Evolutionary conservation across 1,139 yeast genomes (phyloP).

Genomic region (Lodderomyces orthopsilosis): DNA sequence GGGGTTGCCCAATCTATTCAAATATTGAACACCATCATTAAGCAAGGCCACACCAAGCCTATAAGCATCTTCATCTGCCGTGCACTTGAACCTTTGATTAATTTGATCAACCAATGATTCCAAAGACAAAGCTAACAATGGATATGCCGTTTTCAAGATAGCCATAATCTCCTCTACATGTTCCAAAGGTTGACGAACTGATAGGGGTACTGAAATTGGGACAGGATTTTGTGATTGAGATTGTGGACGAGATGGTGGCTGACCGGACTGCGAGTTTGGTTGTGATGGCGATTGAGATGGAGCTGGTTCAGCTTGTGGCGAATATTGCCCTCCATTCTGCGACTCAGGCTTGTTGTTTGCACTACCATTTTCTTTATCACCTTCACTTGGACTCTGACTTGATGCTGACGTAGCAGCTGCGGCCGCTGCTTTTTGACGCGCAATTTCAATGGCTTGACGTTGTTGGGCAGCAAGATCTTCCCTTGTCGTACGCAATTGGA

Average conservation of each 20-base stretch:
- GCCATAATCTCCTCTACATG: conserved; percentile 95
- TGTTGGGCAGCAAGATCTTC: conserved; percentile 91
- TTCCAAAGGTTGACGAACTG: conserved; percentile 78
- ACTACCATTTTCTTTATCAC: conserved; percentile 3
- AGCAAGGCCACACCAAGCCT: conserved; percentile 87
- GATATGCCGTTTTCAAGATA: conserved; percentile 92
- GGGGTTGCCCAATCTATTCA: conserved; percentile 81
- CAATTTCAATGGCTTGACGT: conserved; percentile 66
- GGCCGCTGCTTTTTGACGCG: conserved; percentile 21
- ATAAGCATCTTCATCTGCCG: conserved; percentile 95
- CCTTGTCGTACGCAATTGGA: conserved; percentile 90
- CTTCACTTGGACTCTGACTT: conserved; percentile 5
- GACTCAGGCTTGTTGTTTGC: conserved; percentile 12
- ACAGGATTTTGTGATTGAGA: conserved; percentile 4
- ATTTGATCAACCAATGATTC: conserved; percentile 96
- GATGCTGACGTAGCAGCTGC: conserved; percentile 22
- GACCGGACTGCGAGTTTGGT: conserved; percentile 2
- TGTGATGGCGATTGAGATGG: conserved; percentile 16
- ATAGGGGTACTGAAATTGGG: conserved; percentile 12
- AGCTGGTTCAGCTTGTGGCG: conserved; percentile 12
- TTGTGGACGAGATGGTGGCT: conserved; percentile 5
- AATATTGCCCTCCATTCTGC: conserved; percentile 1
- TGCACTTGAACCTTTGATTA: conserved; percentile 88
- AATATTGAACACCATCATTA: conserved; percentile 89
- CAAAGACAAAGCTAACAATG: conserved; percentile 83